Evolutionary conservation across 2,329 filamentous ascomycete species (phyloP).

Genomic region (Metarhizium humberi): DNA sequence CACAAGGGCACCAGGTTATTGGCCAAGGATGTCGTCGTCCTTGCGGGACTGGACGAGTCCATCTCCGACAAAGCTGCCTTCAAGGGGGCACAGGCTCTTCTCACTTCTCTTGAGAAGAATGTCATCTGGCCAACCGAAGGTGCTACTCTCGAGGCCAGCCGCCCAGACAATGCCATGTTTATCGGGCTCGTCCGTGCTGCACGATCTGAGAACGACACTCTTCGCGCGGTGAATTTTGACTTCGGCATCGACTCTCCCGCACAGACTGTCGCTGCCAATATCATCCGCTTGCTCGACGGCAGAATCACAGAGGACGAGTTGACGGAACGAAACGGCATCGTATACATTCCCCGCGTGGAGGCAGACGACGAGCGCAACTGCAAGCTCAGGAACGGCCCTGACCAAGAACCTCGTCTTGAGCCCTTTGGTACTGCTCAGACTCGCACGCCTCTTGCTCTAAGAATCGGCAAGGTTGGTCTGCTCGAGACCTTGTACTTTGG

Average conservation of each 20-base stretch:
- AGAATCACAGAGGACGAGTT: conserved; percentile 13
- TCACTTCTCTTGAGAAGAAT: conserved; percentile 12
- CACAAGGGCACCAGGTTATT: conserved; percentile 3
- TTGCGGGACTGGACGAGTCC: conserved; percentile 12
- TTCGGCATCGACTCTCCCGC: conserved; percentile 8
- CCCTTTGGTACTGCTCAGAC: conserved; percentile 6
- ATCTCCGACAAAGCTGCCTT: conserved; percentile 9
- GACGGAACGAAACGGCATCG: conserved; percentile 12
- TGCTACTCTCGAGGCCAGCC: conserved; percentile 8
- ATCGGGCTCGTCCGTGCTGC: conserved; percentile 10
- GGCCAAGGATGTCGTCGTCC: conserved; percentile 11
- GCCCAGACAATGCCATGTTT: conserved; percentile 10
- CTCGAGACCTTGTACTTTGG: conserved; percentile 19
- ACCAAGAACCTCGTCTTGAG: conserved; percentile 14
- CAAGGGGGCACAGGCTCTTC: conserved; percentile 12
- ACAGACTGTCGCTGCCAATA: conserved; percentile 7
- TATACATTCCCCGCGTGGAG: conserved; percentile 15
- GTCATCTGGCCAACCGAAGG: conserved; percentile 10
- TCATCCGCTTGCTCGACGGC: conserved; percentile 10
- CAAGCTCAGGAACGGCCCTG: conserved; percentile 14
- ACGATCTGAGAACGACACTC: conserved; percentile 10
- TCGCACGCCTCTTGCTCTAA: conserved; percentile 8
- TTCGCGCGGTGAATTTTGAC: conserved; percentile 10
- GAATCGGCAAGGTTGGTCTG: conserved; percentile 14
- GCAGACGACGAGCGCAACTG: conserved; percentile 14